Base-by-base conservation (phyloP, 345 rosid species). In the Eucalyptus cladocalyx region DNA sequence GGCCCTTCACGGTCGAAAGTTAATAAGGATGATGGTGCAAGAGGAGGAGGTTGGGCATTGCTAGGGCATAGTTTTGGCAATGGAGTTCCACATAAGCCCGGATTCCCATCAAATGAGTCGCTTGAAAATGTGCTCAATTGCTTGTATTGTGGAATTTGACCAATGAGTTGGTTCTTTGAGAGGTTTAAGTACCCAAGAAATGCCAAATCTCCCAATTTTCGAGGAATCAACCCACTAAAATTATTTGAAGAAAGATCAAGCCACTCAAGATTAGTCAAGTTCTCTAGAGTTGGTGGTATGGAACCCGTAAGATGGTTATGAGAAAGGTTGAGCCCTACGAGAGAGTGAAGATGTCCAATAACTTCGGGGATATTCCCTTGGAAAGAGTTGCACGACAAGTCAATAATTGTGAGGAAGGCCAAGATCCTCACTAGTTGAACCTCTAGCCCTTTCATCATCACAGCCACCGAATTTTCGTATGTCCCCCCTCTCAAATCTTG, bases 401-500 rank as follows among this genome's bases (percentile, higher is more conserved):
- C 76, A 65, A 65, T 65, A 65, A 65, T n/a, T n/a, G 3, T 65
- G 21, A 65, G 21, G 40, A 65, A 65, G 76, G 37, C 8, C 18
- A 65, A n/a, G 21, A 65, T 65, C 37, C 18, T 65, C 19, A 65
- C 6, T 65, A 65, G 37, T 3, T 14, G 0, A n/a, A n/a, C 18
- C 21, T 65, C 76, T 65, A 30, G 21, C 76, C 76, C 76, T 65
- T 65, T 65, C 11, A 65, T n/a, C 34, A n/a, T 15, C 2, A n/a
- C 0, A 1, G 3, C 32, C 76, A 65, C 76, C 0, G 76, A 65
- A 65, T 65, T 65, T 15, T 65, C 40, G 0, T 65, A 65, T 14
- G 37, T n/a, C 11, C 1, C 5, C 19, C 5, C 16, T 28, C 1
- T 1, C 0, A 28, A 15, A 65, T 8, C 0, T 0, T 0, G 19